A percentile compares a stretch with the other conserved stretches of the same genome.
These are phyloP conservation scores for Fusarium austroafricanum DNA, from an alignment of 2,329 filamentous ascomycete species.

Conservation along the genomic window DNA sequence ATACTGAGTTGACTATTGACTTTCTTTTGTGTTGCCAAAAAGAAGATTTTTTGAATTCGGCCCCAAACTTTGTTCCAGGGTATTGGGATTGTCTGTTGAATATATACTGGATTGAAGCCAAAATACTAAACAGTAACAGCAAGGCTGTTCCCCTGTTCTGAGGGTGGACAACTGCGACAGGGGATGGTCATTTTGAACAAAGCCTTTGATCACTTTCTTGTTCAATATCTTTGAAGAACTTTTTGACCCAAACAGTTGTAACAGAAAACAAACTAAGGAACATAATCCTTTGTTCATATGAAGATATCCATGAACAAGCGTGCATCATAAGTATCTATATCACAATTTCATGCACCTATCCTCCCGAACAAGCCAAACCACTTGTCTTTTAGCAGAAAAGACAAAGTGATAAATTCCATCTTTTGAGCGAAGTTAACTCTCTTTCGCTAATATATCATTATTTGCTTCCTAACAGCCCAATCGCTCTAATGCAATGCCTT, in stretches of 20 bases:
- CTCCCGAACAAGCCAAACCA: background rate
- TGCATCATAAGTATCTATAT: background rate
- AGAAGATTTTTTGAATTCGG: background rate
- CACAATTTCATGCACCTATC: background rate
- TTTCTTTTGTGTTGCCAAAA: background rate
- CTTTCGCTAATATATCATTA: background rate
- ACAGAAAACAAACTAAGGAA: background rate
- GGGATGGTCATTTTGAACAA: conserved; percentile 13
- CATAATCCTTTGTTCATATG: conserved; percentile 3
- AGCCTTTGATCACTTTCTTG: conserved; percentile 10
- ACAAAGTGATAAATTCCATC: background rate
- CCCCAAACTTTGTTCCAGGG: background rate
- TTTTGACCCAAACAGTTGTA: background rate
- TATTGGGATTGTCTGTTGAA: too few relatives aligned
- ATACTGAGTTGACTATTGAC: background rate
- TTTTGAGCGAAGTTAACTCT: background rate
- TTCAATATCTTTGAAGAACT: conserved; percentile 10
- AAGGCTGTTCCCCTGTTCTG: background rate
- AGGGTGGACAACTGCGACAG: background rate
- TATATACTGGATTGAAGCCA: conserved; percentile 3
- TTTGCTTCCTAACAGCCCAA: background rate
- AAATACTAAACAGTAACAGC: background rate
- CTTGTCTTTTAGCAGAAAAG: background rate
- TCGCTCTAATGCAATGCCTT: background rate
- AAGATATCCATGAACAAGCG: background rate